Evolutionary conservation across 768 basidiomycete species (phyloP), one percentile per base, ranked within the genome.

Genomic region (Pisolithus albus): DNA sequence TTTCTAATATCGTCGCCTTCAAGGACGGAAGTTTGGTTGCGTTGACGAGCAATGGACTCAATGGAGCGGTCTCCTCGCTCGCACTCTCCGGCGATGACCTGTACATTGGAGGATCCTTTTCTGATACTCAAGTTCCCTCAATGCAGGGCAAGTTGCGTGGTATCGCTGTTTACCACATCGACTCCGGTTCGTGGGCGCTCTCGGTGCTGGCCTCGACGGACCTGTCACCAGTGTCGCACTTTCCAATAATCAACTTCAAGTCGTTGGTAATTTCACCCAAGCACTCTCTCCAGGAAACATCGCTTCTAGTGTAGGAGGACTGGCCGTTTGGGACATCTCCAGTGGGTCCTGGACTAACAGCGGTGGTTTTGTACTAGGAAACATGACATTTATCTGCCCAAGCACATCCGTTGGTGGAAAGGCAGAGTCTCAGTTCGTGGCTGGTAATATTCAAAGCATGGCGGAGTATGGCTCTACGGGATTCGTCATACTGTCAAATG

Each of bases 81-180:
- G 72, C 77, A n/a, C 60, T 86, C 30, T 70, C 75, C 49, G 82
- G 79, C 10, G 76, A 87, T 59, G 72, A 72, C 18, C 67, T 98
- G 10, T 96, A 78, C 64, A 82, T 94, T 38, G 95, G 92, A n/a
- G 96, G 96, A 1, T 73, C 82, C 0, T 99, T 99, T 72, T 77
- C 75, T 0, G 84, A 88, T 55, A 88, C 91, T 0, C 65, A 66
- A 1, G 70, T 75, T 5, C 70, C 75, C 15, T 80, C 83, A 0
- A 76, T 73, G 2, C 70, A 75, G 43, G 78, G 79, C 49, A 70
- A 67, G 32, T 69, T 92, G 34, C 67, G 66, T 41, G 78, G 82
- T 34, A 67, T 95, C 30, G 91, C 84, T 0, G 62, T 80, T 49
- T 97, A 92, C 65, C 78, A 92, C 56, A 70, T 91, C 10, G 60